Evolutionary conservation across 768 basidiomycete genomes (phyloP).

Genomic region (Kwoniella bestiolae): DNA sequence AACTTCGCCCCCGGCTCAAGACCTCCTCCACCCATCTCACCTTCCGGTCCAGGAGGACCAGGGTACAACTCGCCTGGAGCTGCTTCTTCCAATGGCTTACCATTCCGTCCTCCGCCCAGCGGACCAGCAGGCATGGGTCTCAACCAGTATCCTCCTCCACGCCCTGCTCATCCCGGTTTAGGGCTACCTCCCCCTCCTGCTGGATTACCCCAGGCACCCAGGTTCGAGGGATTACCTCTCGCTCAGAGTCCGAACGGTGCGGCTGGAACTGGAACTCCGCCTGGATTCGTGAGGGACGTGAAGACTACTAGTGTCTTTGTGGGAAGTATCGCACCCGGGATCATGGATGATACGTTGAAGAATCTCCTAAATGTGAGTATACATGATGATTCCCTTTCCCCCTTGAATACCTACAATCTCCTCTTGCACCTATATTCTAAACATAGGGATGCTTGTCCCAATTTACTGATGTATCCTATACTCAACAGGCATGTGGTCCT

Average conservation of each 20-base stretch:
- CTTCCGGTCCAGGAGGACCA: background rate
- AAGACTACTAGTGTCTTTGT: constrained; percentile 81
- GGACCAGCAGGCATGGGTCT: constrained; percentile 10
- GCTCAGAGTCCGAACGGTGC: background rate
- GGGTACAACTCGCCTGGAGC: background rate
- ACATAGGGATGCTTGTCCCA: background rate
- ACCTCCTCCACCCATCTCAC: constrained; percentile 26
- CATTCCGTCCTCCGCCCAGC: constrained; percentile 33
- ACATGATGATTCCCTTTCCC: background rate
- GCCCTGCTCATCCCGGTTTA: constrained; percentile 41
- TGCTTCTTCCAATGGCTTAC: constrained; percentile 13
- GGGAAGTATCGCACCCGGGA: constrained; percentile 93
- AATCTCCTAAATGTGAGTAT: constrained; percentile 73
- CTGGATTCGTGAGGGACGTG: constrained; percentile 49
- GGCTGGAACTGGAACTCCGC: constrained; percentile 27
- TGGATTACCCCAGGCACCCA: constrained; percentile 41
- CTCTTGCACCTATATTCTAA: background rate
- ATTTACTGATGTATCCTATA: background rate
- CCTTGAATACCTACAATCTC: too few species aligned
- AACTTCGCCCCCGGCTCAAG: constrained; percentile 32
- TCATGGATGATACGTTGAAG: constrained; percentile 80
- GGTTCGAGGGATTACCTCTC: background rate
- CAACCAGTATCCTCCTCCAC: constrained; percentile 12
- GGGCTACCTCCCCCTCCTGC: constrained; percentile 34
- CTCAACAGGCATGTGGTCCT: constrained; percentile 78